Evolutionary conservation across 2,329 filamentous ascomycete genomes (phyloP), one percentile per base, ranked within the genome.

Genomic region (Cladobotryum mycophilum): DNA sequence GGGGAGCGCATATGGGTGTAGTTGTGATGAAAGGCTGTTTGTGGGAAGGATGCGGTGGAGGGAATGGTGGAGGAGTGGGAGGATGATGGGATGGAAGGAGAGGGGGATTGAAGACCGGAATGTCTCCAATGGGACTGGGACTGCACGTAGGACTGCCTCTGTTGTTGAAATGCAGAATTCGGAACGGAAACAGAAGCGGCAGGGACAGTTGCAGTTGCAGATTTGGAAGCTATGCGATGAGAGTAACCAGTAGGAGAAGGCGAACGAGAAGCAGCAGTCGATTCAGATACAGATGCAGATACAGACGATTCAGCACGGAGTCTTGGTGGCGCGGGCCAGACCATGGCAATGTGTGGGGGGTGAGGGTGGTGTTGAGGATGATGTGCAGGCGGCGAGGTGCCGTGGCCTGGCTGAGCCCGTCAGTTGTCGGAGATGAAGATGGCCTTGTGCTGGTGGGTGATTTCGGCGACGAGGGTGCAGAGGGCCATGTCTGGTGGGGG

Each of bases 401-500:
- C 60, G 56, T 60, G 60, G 54, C 59, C 60, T 58, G 61, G 60
- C 59, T 57, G 49, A 55, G 55, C 54, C 56, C 63, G 56, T 70
- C 66, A 70, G 58, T 69, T 64, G 49, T 81, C 79, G 63, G 88
- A 90, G 35, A 71, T 60, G 65, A 96, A 96, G 47, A 97, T 85
- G 54, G 82, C 75, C 63, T 86, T 88, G 65, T 89, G 82, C 45
- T 84, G 80, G 70, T 96, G 91, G 34, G 89, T 93, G 35, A 83
- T 85, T 52, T 96, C 88, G 14, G 96, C 91, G 3, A 96, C 86
- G 0, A 85, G 81, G 51, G 88, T 83, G 53, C 84, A 86, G 34
- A 89, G 78, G 48, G 76, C 77, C 68, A 87, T 88, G 70, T 96
- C 90, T 92, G 52, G 13, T 14, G 11, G 18, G 12, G 18, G 30